Evolutionary conservation across 495 filamentous ascomycete species (phyloP).

Genomic region (Neurospora discreta): DNA sequence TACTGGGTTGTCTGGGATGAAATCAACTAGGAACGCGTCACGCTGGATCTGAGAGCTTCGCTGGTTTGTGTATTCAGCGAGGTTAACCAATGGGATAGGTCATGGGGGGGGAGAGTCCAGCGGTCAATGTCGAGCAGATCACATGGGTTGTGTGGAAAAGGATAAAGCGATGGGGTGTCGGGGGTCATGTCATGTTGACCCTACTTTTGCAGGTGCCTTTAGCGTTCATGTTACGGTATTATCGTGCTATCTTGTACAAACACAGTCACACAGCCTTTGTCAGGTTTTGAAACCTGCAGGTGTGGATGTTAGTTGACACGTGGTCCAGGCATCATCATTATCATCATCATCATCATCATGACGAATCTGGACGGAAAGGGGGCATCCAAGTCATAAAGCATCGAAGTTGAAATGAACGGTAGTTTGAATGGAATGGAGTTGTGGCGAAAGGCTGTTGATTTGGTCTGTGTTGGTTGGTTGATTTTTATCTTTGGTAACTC

Average conservation of each 20-base stretch:
- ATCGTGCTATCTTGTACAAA: background rate
- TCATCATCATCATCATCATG: too few relatives aligned
- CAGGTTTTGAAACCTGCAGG: background rate
- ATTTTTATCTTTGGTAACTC: background rate
- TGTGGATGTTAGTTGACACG: background rate
- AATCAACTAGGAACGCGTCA: background rate
- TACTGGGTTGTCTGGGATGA: background rate
- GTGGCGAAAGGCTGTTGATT: background rate
- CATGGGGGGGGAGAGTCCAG: background rate
- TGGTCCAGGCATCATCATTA: background rate
- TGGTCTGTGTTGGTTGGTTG: slow-evolving; percentile 4
- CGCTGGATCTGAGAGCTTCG: background rate
- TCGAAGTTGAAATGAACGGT: background rate
- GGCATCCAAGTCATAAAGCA: background rate
- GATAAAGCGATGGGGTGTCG: background rate
- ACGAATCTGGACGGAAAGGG: background rate
- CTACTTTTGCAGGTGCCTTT: background rate
- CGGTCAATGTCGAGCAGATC: background rate
- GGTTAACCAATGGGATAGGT: background rate
- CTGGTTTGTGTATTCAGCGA: background rate
- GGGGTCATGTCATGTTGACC: background rate
- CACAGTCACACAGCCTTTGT: background rate
- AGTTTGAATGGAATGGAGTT: background rate
- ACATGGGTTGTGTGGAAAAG: background rate
- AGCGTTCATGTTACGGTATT: background rate